A percentile compares a stretch with the other conserved stretches of the same genome.
Evolutionary conservation across 106 monocot genomes (phyloP).

Genomic region (Hemerocallis citrina): DNA sequence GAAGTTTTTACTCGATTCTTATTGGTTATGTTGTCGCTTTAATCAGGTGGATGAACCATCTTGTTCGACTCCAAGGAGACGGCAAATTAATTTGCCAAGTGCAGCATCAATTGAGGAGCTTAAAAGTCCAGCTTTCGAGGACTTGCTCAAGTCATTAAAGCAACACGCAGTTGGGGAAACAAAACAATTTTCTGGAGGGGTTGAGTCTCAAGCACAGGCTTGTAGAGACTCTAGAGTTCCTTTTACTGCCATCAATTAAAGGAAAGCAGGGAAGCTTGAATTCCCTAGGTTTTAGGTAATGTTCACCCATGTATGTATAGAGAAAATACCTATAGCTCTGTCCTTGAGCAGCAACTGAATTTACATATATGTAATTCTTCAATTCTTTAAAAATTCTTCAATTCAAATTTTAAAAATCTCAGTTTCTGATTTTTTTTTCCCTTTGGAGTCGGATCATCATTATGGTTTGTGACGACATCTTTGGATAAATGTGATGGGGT

Average conservation of each 20-base stretch:
- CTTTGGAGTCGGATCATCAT: too few relatives aligned
- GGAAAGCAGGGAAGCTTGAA: too few relatives aligned
- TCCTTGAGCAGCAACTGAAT: too few relatives aligned
- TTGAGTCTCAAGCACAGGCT: conserved; percentile 29
- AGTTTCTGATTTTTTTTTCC: too few relatives aligned
- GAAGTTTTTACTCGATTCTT: background rate
- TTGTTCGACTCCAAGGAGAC: conserved; percentile 68
- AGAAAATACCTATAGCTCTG: too few relatives aligned
- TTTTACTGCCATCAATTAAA: conserved; percentile 14
- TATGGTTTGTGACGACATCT: too few relatives aligned
- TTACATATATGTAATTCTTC: too few relatives aligned
- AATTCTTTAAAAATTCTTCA: too few relatives aligned
- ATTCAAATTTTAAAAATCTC: too few relatives aligned
- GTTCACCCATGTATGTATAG: too few relatives aligned
- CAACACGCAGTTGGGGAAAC: conserved; percentile 33
- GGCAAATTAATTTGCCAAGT: conserved; percentile 47
- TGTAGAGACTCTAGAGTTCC: conserved; percentile 47
- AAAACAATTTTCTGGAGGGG: conserved; percentile 28
- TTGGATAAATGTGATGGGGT: too few relatives aligned
- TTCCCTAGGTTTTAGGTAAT: too few relatives aligned
- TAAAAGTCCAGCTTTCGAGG: conserved; percentile 67
- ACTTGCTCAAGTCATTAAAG: conserved; percentile 62
- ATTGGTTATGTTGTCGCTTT: background rate
- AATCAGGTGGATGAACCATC: conserved; percentile 67
- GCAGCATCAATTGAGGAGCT: conserved; percentile 53